Evolutionary conservation across 129 eudicot species (phyloP), one percentile per base, ranked within the genome.

Genomic region (Ambrosia artemisiifolia): DNA sequence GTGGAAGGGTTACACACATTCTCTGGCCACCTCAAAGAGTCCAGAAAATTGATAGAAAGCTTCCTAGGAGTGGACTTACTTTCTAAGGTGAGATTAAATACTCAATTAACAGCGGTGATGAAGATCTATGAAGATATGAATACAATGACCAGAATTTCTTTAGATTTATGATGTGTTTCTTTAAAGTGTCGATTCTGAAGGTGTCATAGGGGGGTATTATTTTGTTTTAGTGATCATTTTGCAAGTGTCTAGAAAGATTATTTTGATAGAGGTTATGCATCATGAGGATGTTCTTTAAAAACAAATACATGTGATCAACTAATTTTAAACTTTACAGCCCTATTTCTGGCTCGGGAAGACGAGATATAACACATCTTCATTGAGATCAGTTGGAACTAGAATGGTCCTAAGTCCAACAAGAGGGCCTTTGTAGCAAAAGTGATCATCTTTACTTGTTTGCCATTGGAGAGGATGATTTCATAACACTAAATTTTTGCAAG

Each of bases 11-110:
- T 32, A 90, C 97, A 24, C 96, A 95, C 71, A 49, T 90, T 70
- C 36, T 95, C 3, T 95, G 99, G 97, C 99, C 97, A 0, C 99
- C 96, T 77, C 91, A 86, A 48, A 85, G 99, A 75, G 59, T 91
- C 0, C 85, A 88, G 43, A 83, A 84, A 90, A 82, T 95, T 38
- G 87, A 84, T 48, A 78, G 72, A 57, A 77, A 33, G 72, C 69
- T 81, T 74, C 78, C 96, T 36, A 71, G 76, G 60, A 82, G 80
- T 35, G 76, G 82, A 30, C 51, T 82, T 47, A 24, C 73, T 13
- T 74, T 80, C 54, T 89, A 72, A 83, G 77, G 65, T 36, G 33
- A 38, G 8, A 11, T 35, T 74, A 4, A 11, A 11, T 65, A 28
- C 69, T 17, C 36, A 14, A 14, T 38, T 38, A 5, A 66, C 28